phyloP scores from a whole-genome alignment of 257 asterid genomes.

The Solanum pinnatisectum region DNA sequence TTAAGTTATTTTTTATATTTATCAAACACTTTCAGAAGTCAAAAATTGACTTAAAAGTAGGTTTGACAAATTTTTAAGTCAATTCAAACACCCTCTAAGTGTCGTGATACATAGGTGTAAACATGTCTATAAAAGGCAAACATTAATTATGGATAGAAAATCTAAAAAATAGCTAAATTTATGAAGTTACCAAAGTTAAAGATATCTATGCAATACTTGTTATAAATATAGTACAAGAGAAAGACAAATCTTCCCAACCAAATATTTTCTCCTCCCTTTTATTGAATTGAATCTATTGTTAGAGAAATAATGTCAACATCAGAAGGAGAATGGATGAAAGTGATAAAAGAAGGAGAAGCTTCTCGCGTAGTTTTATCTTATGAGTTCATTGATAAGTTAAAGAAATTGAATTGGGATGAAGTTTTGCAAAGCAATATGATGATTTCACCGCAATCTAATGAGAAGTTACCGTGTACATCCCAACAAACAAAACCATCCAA shows the following conservation, averaged over 20 bases:
- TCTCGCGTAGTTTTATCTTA: slow-evolving; percentile 4
- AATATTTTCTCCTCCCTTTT: not conserved
- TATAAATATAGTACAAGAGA: not conserved
- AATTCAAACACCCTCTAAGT: not conserved
- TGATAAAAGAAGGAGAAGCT: not conserved
- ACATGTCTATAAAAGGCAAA: not conserved
- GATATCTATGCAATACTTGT: not conserved
- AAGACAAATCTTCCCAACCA: not conserved
- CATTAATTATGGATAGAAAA: not conserved
- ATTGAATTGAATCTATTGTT: not conserved
- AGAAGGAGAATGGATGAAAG: not conserved
- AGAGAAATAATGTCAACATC: not conserved
- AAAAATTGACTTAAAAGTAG: too few species aligned
- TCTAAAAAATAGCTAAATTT: not conserved
- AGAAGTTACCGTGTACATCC: not conserved
- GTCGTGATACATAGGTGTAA: not conserved
- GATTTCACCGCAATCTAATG: not conserved
- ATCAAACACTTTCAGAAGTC: not conserved
- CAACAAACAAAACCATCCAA: not conserved
- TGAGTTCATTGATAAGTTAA: slow-evolving; percentile 15
- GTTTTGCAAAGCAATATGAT: not conserved
- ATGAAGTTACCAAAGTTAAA: not conserved
- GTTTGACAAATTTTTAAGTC: not conserved
- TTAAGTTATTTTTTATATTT: too few species aligned
- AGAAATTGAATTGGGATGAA: not conserved